Evolutionary conservation across 192 early-diverging fungal species (phyloP).

Genomic region (Chytriomyces sp.): DNA sequence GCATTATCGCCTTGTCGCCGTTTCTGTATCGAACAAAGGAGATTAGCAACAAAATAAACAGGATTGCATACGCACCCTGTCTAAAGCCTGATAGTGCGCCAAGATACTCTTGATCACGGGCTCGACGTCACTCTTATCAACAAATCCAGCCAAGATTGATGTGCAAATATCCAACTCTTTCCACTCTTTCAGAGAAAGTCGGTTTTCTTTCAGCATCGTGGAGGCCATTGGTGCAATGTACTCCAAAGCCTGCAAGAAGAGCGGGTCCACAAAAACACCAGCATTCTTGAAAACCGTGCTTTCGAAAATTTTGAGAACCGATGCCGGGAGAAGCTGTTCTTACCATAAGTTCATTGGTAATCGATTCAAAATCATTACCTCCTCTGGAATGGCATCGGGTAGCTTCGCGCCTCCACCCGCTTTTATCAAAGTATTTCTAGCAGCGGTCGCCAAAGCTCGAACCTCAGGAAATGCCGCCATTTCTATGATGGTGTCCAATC

Average conservation of each 20-base stretch:
- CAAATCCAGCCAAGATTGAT: conserved; percentile 38
- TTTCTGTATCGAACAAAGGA: conserved; percentile 26
- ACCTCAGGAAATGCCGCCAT: conserved; percentile 74
- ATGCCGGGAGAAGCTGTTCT: conserved; percentile 12
- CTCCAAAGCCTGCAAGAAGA: conserved; percentile 32
- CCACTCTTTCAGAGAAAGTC: conserved; percentile 37
- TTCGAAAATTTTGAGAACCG: conserved; percentile 28
- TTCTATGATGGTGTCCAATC: conserved; percentile 71
- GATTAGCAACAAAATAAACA: not conserved
- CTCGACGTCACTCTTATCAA: conserved; percentile 24
- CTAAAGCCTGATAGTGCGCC: conserved; percentile 20
- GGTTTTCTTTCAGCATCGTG: conserved; percentile 30
- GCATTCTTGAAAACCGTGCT: conserved; percentile 15
- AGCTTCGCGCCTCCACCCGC: conserved; percentile 45
- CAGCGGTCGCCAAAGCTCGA: conserved; percentile 57
- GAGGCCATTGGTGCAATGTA: conserved; percentile 18
- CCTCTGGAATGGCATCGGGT: conserved; percentile 4
- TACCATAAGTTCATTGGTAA: conserved; percentile 16
- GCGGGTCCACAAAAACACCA: conserved; percentile 32
- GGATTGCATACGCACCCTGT: conserved; percentile 31
- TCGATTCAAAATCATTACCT: not conserved
- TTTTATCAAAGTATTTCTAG: conserved; percentile 60
- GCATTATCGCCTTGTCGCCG: conserved; percentile 41
- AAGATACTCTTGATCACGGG: conserved; percentile 12
- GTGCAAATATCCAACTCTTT: conserved; percentile 32